Conservation (phyloP, 1,284 basidiomycete species). For the Cutaneotrichosporon daszewskae region DNA sequence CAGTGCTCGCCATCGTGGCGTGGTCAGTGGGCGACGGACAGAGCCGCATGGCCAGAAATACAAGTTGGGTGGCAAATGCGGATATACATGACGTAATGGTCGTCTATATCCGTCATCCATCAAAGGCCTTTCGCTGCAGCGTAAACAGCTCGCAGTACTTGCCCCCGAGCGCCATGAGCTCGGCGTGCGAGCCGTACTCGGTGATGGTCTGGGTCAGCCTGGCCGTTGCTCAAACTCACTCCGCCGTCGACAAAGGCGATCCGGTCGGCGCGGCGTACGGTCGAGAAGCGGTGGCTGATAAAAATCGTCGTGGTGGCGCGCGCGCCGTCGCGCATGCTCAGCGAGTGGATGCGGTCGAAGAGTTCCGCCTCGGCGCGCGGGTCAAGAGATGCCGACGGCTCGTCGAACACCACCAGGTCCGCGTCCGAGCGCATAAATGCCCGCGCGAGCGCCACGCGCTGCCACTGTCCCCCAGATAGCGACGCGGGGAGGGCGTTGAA, state of each 20-base stretch:
- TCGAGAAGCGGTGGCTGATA: slow-evolving; percentile 67
- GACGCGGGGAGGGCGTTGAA: not conserved
- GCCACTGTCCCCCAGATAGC: slow-evolving; percentile 58
- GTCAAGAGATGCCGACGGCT: slow-evolving; percentile 57
- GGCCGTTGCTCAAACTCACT: not conserved
- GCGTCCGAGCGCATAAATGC: slow-evolving; percentile 62
- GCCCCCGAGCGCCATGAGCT: slow-evolving; percentile 54
- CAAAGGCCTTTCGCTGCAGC: slow-evolving; percentile 23
- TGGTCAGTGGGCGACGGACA: no score
- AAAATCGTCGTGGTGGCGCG: slow-evolving; percentile 63
- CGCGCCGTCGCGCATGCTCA: slow-evolving; percentile 7
- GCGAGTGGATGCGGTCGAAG: slow-evolving; percentile 50
- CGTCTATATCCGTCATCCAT: not conserved
- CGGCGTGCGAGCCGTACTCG: slow-evolving; percentile 71
- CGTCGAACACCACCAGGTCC: slow-evolving; percentile 58
- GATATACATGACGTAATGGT: no score
- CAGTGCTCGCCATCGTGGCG: no score
- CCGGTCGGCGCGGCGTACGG: slow-evolving; percentile 26
- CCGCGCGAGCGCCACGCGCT: slow-evolving; percentile 71
- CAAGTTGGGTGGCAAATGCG: no score
- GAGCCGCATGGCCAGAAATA: no score
- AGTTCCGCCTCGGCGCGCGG: slow-evolving; percentile 70
- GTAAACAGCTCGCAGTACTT: slow-evolving; percentile 33
- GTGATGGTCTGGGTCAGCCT: slow-evolving; percentile 50
- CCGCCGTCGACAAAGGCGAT: slow-evolving; percentile 54